Evolutionary conservation across 2,329 filamentous ascomycete species (phyloP).

Genomic region (Sporothrix variecibatus): DNA sequence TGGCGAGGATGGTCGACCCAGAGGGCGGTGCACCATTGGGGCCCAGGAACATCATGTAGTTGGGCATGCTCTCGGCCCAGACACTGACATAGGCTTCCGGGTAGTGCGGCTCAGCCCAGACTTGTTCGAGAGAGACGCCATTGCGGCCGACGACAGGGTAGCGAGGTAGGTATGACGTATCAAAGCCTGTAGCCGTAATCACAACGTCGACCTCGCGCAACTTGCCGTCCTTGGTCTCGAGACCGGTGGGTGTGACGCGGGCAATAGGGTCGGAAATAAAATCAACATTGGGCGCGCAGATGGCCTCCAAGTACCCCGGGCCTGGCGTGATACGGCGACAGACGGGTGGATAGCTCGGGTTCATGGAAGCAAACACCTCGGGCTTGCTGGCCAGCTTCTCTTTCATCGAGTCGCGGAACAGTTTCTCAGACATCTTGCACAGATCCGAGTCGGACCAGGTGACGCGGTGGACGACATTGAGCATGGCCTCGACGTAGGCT

Average conservation of each 20-base stretch:
- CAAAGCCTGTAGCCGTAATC: conserved; percentile 58
- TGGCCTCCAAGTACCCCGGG: conserved; percentile 50
- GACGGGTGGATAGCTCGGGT: conserved; percentile 49
- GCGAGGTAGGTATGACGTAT: conserved; percentile 54
- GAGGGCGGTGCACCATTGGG: conserved; percentile 25
- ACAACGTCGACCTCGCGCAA: conserved; percentile 56
- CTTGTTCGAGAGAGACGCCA: neutral
- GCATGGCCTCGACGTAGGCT: conserved; percentile 49
- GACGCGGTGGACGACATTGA: conserved; percentile 41
- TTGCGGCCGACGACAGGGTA: conserved; percentile 50
- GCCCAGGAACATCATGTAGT: conserved; percentile 20
- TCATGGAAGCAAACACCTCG: conserved; percentile 40
- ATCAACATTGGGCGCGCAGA: conserved; percentile 50
- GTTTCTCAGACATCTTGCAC: conserved; percentile 23
- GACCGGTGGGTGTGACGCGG: conserved; percentile 48
- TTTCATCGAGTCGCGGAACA: conserved; percentile 23
- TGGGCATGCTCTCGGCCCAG: conserved; percentile 24
- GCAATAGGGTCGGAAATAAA: conserved; percentile 49
- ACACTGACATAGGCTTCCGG: conserved; percentile 24
- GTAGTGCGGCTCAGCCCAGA: conserved; percentile 18
- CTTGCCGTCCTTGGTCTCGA: conserved; percentile 49
- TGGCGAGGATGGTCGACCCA: conserved; percentile 22
- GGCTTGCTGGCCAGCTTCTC: conserved; percentile 38
- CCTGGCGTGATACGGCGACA: conserved; percentile 53
- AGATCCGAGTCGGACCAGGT: conserved; percentile 32